phyloP scores from a whole-genome alignment of 192 early-diverging fungal species.

The Backusella luteola region DNA sequence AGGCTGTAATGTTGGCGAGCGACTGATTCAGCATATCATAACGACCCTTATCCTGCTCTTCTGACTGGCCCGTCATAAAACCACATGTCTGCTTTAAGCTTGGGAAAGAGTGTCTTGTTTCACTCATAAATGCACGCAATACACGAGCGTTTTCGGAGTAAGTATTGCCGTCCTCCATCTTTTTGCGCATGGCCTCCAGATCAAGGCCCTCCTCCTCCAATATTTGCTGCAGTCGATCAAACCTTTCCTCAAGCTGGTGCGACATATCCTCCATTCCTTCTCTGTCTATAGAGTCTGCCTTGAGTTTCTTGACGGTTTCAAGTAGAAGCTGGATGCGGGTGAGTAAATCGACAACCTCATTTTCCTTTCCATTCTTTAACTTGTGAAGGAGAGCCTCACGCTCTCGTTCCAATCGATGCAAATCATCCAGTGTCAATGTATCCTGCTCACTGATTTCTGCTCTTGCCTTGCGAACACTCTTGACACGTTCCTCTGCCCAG shows the following conservation, averaged over 20 bases:
- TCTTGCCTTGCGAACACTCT: not conserved
- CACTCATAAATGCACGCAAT: not conserved
- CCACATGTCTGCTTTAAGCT: slow-evolving; percentile 31
- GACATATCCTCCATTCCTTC: not conserved
- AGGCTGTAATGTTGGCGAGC: not conserved
- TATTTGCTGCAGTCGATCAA: slow-evolving; percentile 19
- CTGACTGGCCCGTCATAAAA: slow-evolving; percentile 31
- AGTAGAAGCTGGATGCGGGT: slow-evolving; percentile 17
- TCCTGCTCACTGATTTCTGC: slow-evolving; percentile 3
- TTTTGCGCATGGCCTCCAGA: slow-evolving; percentile 9
- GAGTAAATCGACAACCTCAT: slow-evolving; percentile 13
- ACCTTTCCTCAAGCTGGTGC: slow-evolving; percentile 10
- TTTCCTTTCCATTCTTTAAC: slow-evolving; percentile 13
- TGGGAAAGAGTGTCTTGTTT: slow-evolving; percentile 13
- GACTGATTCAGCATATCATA: slow-evolving; percentile 14
- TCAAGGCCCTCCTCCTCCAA: slow-evolving; percentile 14
- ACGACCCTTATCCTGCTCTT: slow-evolving; percentile 21
- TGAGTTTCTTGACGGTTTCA: slow-evolving; percentile 13
- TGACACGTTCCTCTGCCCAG: slow-evolving; percentile 11
- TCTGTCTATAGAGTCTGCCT: slow-evolving; percentile 1
- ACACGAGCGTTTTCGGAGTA: slow-evolving; percentile 3
- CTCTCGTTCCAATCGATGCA: slow-evolving; percentile 12
- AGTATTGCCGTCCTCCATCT: slow-evolving; percentile 23
- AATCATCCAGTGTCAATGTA: slow-evolving; percentile 9
- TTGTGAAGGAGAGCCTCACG: not conserved